Evolutionary conservation across 2,329 filamentous ascomycete species (phyloP).

Genomic region (Pseudocercospora vitis): DNA sequence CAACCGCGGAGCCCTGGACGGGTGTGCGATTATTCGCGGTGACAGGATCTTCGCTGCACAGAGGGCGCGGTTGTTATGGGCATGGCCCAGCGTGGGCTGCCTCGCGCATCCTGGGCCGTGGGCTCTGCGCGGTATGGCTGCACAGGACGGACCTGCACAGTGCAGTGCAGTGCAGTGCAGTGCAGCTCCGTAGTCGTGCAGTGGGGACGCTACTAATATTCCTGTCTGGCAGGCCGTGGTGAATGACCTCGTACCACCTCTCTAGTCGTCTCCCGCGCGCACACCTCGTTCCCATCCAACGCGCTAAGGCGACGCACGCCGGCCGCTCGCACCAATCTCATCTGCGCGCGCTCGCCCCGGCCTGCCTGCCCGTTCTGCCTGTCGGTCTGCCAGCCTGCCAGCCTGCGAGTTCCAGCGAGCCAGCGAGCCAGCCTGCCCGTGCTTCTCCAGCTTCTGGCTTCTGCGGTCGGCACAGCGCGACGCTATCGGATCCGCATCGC

Average conservation of each 20-base stretch:
- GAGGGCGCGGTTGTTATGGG: constrained; percentile 1
- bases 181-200: constrained; percentile 3
- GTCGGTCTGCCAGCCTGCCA: no score
- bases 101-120: constrained; percentile 11
- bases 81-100: constrained; percentile 22
- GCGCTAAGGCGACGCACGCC: constrained; percentile 1
- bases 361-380: no score
- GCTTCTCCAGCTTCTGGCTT: constrained; percentile 27
- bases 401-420: no score
- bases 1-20: not conserved
- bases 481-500: constrained; percentile 19
- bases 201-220: constrained; percentile 10
- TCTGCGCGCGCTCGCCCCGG: no score
- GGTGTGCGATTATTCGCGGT: constrained; percentile 15
- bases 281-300: not conserved
- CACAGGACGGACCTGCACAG: no score
- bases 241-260: constrained; percentile 23
- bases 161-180: constrained; percentile 4
- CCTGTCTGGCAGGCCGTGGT: constrained; percentile 6
- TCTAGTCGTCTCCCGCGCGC: constrained; percentile 18
- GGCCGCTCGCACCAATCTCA: constrained; percentile 1
- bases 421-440: not conserved
- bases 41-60: not conserved
- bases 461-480: constrained; percentile 17
- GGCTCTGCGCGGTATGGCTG: no score